Evolutionary conservation across 2,329 filamentous ascomycete species (phyloP), one percentile per base, ranked within the genome.

Genomic region (Penicillium occitanis): DNA sequence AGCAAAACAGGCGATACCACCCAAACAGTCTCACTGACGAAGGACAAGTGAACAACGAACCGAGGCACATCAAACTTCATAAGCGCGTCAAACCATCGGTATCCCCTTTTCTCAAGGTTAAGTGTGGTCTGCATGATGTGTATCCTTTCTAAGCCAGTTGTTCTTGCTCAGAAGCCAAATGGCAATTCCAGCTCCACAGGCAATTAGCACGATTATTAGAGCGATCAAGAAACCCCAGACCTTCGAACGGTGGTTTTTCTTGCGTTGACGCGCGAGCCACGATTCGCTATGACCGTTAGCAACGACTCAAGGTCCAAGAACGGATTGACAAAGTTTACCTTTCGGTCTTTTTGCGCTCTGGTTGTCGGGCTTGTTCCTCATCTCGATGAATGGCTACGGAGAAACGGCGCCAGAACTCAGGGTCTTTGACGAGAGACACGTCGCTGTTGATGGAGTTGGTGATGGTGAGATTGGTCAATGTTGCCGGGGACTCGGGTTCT

Each of bases 401-500:
- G 78, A 88, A 88, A 70, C 86, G 83, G 65, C 82, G 81, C 86
- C 86, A 88, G 77, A 88, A 88, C 59, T 79, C 80, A 28, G 85
- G 85, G 71, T 88, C 86, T 68, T 81, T 82, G 66, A 84, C 63
- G 17, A 61, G 53, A n/a, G 66, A 64, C 55, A 67, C 62, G 37
- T 66, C 65, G 44, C 65, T 66, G n/a, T 63, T 63, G 61, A 66
- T 44, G 13, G 65, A 66, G 57, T 66, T 28, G 53, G 30, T 37
- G 33, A 63, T 62, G 10, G 65, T 66, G 53, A 63, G 8, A 17
- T 66, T 66, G 51, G 65, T 63, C 44, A 66, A 33, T 35, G 65
- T 66, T 35, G 37, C 25, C 28, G 65, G 65, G 35, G 65, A 66
- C 11, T 59, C 57, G n/a, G 65, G 65, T 35, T 66, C 65, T 33